Percentiles rank a stretch among this genome's conserved stretches.
These are phyloP conservation scores for Porodaedalea pini DNA, from an alignment of 1,284 basidiomycete genomes.

Conservation along the genomic window DNA sequence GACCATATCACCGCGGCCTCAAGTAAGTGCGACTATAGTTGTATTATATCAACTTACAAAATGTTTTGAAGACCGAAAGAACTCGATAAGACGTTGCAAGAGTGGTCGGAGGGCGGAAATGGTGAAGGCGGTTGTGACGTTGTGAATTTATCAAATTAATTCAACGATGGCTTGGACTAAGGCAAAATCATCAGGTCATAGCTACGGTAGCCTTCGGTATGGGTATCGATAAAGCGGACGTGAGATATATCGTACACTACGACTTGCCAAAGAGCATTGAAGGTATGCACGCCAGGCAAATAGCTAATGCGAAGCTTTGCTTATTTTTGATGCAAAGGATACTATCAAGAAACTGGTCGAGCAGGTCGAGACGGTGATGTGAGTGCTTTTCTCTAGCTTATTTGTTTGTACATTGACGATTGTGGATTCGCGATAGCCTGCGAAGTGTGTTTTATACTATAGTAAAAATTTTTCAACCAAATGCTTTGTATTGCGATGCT, in stretches of 20 bases:
- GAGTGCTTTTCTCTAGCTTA: conserved; percentile 27
- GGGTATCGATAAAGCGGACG: conserved; percentile 84
- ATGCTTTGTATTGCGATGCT: neutral
- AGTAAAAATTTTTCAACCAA: conserved; percentile 43
- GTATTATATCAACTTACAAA: neutral
- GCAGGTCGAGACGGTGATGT: conserved; percentile 83
- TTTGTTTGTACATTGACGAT: conserved; percentile 7
- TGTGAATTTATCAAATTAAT: conserved; percentile 37
- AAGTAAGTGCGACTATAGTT: conserved; percentile 33
- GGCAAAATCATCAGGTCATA: conserved; percentile 37
- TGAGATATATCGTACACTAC: conserved; percentile 75
- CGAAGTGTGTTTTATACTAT: conserved; percentile 80
- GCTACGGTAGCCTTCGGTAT: conserved; percentile 83
- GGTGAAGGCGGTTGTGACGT: conserved; percentile 55
- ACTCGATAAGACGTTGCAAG: conserved; percentile 57
- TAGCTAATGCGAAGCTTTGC: conserved; percentile 7
- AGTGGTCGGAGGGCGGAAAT: conserved; percentile 57
- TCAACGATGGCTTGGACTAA: conserved; percentile 34
- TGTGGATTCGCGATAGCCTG: conserved; percentile 53
- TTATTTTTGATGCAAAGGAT: conserved; percentile 46
- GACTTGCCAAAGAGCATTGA: conserved; percentile 83
- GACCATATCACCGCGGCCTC: conserved; percentile 74
- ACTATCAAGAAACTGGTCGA: conserved; percentile 87
- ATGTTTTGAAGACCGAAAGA: conserved; percentile 38
- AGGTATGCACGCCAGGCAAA: conserved; percentile 39